Base-by-base conservation (phyloP, 164 flowering plant species). In the Hamamelis virginiana region DNA sequence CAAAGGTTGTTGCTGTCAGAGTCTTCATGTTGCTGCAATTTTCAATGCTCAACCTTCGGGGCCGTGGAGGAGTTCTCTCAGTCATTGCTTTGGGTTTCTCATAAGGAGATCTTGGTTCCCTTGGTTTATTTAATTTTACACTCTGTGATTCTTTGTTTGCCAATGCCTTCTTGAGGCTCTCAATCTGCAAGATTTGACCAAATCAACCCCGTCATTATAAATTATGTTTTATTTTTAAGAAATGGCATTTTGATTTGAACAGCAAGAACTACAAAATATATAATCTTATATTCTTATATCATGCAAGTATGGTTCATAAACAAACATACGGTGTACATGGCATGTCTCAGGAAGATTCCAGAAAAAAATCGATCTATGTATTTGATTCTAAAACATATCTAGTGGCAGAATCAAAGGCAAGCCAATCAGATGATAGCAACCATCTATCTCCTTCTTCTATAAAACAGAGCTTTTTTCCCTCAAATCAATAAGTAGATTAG, bases 161-260 rank as follows among this genome's bases (percentile, higher is more conserved):
- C 75, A 95, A 70, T 62, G 87, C 89, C 75, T 78, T 88, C 77
- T 88, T 88, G 4, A 95, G 89, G 76, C 50, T 80, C 69, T 91
- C 97, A 67, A 95, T 76, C 98, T 94, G 84, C 68, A 80, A 70
- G 18, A 59, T 33, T 57, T 25, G 26, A 44, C 51, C 27, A 57
- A 15, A 57, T 58, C 18, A 65, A 44, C 27, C 25, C 66, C 28
- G 38, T 51, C 26, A 51, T 2, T 33, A 27, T 3, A 14, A 27
- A 43, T 59, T 11, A 16, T 15, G 22, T 8, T 19, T 3, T 21
- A 21, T 21, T 9, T 55, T 4, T 5, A 51, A 5, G 22, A 19
- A 33, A 51, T 18, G n/a, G 21, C 55, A 16, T 51, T 51, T 16
- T 51, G 18, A 51, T 16, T 13, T 25, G 18, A 4, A 26, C 28